Evolutionary conservation across 208 protist species (phyloP), one percentile per base, ranked within the genome.

Genomic region (Trypanosoma avium): DNA sequence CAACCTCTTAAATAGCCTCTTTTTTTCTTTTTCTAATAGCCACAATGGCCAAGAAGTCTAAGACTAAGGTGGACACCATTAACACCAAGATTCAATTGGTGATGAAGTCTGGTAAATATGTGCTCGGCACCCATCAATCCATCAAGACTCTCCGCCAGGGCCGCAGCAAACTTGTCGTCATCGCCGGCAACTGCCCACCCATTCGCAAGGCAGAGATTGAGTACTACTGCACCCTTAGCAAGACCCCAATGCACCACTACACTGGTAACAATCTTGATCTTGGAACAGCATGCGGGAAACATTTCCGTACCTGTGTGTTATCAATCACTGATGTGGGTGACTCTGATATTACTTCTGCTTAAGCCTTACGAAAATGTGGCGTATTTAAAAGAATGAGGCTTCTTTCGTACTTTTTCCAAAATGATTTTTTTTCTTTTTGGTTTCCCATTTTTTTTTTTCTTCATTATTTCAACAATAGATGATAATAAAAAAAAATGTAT

Each of bases 211-310:
- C 98, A 9, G 98, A 99, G 90, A 93, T 99, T 59, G 99, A 99
- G 92, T 99, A 99, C 92, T 99, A 99, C 90, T 98, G 98, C 79
- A 99, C 99, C 81, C 96, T 99, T 63, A 90, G 91, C 84, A 99
- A 99, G 87, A 99, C 98, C 50, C 79, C 79, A 45, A 98, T 99
- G 60, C 97, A 99, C 85, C 98, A 99, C 91, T 99, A 99, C 94
- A 78, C 86, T 45, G 99, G 98, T 50, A 98, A 97, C 89, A 97
- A 97, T 92, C 92, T 99, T 57, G 98, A 99, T 74, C 92, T 99
- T 27, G 99, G 99, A 36, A 99, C 98, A 19, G 97, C 98, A 35
- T 99, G 98, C 85, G 99, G 99, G 75, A 98, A 98, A 80, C 97
- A 98, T 82, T 99, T 98, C 97, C 93, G 97, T 81, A 94, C 97